Base-by-base conservation (phyloP, 495 filamentous ascomycete species). In the Tetracladium setigerum region DNA sequence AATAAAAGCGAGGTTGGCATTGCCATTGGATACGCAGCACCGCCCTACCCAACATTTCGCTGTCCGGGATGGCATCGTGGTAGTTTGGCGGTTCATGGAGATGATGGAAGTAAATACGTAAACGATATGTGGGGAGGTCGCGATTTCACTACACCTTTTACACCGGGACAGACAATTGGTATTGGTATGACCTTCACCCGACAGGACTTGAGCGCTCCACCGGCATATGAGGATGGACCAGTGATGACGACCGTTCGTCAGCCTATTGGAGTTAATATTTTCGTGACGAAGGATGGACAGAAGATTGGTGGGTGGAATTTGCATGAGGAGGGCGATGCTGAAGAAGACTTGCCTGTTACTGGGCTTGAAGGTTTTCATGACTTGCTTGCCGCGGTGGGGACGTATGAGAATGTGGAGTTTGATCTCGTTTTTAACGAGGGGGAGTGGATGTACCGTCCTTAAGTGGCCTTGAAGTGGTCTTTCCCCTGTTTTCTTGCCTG, bases 21-120 rank as follows among this genome's bases (percentile, higher is more conserved):
- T 11, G 81, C 87, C 0, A 62, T 97, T 8, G 91, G 91, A 4
- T 95, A 82, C 64, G 68, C 69, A 1, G 89, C 85, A 1, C 77
- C 81, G 39, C 91, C 91, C 15, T 95, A 95, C 63, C 91, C 91
- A 0, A 71, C 76, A 0, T 96, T 89, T 75, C 77, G 91, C 35
- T 76, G 92, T 46, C 91, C 91, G 0, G 91, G 91, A 2, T 96
- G 91, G 91, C 83, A 97, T 59, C 71, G 90, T 24, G 89, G 78
- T 1, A 86, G 82, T 38, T 58, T 95, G n/a, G 91, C 76, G 6
- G 82, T 96, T 10, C 92, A 95, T 55, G 84, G 86, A 2, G 91
- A 97, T 60, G 91, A 97, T 62, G 91, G 91, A 10, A 80, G 86
- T 55, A 74, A 79, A 53, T 97, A 86, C 62, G 73, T 92, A 50